phyloP scores from a whole-genome alignment of 805 yeast genomes.

The Pichia pseudocactophila region DNA sequence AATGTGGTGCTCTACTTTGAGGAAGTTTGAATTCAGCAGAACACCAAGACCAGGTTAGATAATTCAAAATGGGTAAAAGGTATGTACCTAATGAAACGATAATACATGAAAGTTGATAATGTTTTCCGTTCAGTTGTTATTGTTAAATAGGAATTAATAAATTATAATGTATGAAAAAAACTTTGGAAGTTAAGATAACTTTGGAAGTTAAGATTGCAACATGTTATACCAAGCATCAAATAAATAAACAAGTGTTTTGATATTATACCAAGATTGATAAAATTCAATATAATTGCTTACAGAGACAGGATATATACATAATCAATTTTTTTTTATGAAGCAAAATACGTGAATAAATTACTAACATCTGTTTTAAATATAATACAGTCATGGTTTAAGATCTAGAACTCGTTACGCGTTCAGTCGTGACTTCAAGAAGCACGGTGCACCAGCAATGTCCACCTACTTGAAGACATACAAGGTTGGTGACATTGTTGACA shows the following conservation, averaged over 20 bases:
- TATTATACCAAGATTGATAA: too few species aligned
- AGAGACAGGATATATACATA: too few species aligned
- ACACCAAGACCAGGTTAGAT: constrained; percentile 7
- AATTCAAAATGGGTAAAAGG: constrained; percentile 43
- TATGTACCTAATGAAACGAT: constrained; percentile 21
- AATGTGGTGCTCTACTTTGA: neutral
- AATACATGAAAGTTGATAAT: neutral
- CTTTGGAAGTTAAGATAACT: too few species aligned
- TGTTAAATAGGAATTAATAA: too few species aligned
- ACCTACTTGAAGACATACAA: constrained; percentile 96
- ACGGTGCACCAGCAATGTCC: constrained; percentile 90
- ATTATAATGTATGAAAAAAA: too few species aligned
- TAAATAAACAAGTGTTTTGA: too few species aligned
- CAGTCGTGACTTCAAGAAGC: constrained; percentile 98
- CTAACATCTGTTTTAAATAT: constrained; percentile 9
- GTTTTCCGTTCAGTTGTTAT: neutral
- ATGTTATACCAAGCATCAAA: too few species aligned
- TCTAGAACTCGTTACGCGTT: constrained; percentile 99
- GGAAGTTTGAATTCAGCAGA: neutral
- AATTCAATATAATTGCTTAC: too few species aligned
- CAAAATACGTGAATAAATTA: constrained; percentile 3
- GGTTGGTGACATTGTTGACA: constrained; percentile 99
- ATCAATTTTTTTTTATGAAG: too few species aligned
- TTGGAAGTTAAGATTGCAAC: too few species aligned
- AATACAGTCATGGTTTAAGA: constrained; percentile 91